A percentile compares a stretch with the other conserved stretches of the same genome.
Evolutionary conservation across 257 asterid species (phyloP).

Genomic region (Nicotiana attenuata): DNA sequence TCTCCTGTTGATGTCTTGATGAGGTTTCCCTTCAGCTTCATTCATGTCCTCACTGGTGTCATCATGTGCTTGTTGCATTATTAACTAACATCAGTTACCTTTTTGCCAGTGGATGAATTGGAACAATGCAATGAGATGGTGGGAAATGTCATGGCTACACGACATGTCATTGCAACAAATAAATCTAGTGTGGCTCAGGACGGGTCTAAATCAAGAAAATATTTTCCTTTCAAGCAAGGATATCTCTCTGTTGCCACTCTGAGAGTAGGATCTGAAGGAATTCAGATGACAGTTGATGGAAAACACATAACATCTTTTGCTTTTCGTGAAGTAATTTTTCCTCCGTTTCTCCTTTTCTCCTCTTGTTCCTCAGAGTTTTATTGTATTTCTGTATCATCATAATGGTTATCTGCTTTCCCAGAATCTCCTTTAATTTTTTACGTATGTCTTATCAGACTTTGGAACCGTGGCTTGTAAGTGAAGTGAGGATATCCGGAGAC

Average conservation of each 20-base stretch:
- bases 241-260: slow-evolving; percentile 82
- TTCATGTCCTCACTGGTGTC: background rate
- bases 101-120: slow-evolving; percentile 79
- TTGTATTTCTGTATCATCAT: slow-evolving; percentile 10
- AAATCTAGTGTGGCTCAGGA: slow-evolving; percentile 44
- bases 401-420: slow-evolving; percentile 11
- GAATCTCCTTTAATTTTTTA: slow-evolving; percentile 8
- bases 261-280: slow-evolving; percentile 90
- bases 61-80: slow-evolving; percentile 1
- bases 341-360: slow-evolving; percentile 5
- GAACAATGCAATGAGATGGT: slow-evolving; percentile 72
- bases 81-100: slow-evolving; percentile 18
- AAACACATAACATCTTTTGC: slow-evolving; percentile 88
- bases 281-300: slow-evolving; percentile 98
- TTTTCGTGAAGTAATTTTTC: slow-evolving; percentile 74
- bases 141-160: slow-evolving; percentile 51
- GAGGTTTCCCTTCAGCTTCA: too few species aligned
- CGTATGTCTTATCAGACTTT: slow-evolving; percentile 51
- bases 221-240: slow-evolving; percentile 87
- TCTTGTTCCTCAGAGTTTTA: background rate
- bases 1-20: background rate
- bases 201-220: slow-evolving; percentile 51
- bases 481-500: slow-evolving; percentile 84
- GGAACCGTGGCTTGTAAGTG: slow-evolving; percentile 96
- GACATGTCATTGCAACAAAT: slow-evolving; percentile 38